Base-by-base conservation (phyloP, 2,329 filamentous ascomycete genomes). In the Aplosporella prunicola region DNA sequence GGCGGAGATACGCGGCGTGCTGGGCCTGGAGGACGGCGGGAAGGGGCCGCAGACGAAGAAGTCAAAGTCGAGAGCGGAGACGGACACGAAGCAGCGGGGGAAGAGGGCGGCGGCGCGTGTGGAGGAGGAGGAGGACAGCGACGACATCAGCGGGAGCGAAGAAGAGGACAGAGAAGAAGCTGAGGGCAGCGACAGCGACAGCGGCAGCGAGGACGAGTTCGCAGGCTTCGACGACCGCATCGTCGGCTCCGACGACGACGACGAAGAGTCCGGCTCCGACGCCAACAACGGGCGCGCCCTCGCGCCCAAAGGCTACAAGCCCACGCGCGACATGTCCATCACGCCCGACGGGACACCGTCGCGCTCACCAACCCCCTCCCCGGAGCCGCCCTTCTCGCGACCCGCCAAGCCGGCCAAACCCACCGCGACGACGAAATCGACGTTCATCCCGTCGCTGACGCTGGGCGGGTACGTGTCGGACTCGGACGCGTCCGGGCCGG, bases 401-500 rank as follows among this genome's bases (percentile, higher is more conserved):
- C 5, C 18, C 42, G 74, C 53, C 54, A 30, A 32, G 48, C 9
- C 29, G 40, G 11, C 47, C 7, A 43, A 49, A 42, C 32, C 45
- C 20, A 48, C 49, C 23, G 54, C 31, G 29, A 47, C 45, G 5
- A 57, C 50, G 16, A 52, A 56, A 18, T 76, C 81, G 0, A 74
- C 74, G 0, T 86, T 87, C 53, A 63, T 91, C 2, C 84, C 84
- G 0, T 77, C 78, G 1, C 71, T 91, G 11, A 84, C 85, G 38
- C 69, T 75, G 71, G 80, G 78, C 14, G 82, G 82, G 40, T 93
- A 89, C 61, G 73, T 84, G 49, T 83, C 79, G 7, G 82, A 84
- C 5, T 82, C 79, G 0, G 79, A 82, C 45, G 64, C 83, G 15
- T 20, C 32, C 7, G 39, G 36, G 14, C 26, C 39, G 9, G 82